A percentile compares a stretch with the other conserved stretches of the same genome.
These are phyloP conservation scores for Begonia fuchsioides DNA, from an alignment of 306 rosid genomes.

Conservation along the genomic window DNA sequence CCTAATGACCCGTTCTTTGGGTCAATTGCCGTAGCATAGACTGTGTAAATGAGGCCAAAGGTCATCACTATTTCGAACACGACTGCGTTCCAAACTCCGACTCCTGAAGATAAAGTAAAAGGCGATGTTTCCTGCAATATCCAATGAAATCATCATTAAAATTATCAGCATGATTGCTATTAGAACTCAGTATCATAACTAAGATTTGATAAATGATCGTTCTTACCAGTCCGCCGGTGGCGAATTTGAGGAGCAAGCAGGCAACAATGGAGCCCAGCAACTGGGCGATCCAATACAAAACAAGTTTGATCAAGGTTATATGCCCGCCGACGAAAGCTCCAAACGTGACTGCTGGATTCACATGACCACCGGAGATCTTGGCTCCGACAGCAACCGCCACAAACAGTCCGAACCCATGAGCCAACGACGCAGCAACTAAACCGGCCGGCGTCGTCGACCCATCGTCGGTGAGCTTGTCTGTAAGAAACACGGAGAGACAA, in stretches of 20 bases:
- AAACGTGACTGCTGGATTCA: conserved; percentile 71
- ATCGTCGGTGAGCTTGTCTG: neutral
- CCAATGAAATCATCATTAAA: neutral
- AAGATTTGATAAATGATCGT: neutral
- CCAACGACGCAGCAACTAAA: conserved; percentile 45
- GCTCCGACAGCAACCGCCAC: conserved; percentile 65
- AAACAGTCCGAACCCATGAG: conserved; percentile 59
- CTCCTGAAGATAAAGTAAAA: conserved; percentile 43
- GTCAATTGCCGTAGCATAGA: conserved; percentile 63
- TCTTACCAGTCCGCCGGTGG: conserved; percentile 64
- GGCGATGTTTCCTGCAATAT: conserved; percentile 49
- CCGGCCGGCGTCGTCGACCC: conserved; percentile 61
- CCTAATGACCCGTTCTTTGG: conserved; percentile 58
- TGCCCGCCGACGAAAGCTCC: conserved; percentile 73
- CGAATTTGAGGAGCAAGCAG: conserved; percentile 54
- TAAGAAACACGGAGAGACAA: neutral
- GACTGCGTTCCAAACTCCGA: conserved; percentile 48
- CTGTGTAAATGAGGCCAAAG: conserved; percentile 65
- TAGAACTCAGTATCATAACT: too few relatives aligned
- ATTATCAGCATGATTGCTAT: neutral
- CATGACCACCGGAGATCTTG: conserved; percentile 71
- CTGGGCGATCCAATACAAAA: conserved; percentile 76
- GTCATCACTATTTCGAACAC: conserved; percentile 77
- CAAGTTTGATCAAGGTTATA: conserved; percentile 37
- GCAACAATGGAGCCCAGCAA: conserved; percentile 68